phyloP scores from a whole-genome alignment of 352 stramenopile species.

The Phytophthora brassicae region DNA sequence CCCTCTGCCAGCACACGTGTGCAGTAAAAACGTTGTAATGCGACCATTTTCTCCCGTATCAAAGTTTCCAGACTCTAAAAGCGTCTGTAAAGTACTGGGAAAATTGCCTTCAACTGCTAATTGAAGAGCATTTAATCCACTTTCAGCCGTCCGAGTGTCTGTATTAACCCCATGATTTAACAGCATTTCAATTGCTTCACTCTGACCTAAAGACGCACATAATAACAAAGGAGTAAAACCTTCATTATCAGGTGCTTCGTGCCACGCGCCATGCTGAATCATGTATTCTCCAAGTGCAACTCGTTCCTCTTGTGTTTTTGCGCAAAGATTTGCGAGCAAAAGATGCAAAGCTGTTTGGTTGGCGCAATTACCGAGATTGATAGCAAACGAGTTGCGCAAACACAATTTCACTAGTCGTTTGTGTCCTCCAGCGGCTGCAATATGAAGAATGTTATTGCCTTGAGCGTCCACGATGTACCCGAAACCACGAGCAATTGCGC shows the following conservation, averaged over 20 bases:
- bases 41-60: constrained; percentile 36
- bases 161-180: constrained; percentile 67
- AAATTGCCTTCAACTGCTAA: constrained; percentile 70
- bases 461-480: constrained; percentile 56
- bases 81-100: constrained; percentile 38
- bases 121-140: constrained; percentile 50
- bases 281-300: constrained; percentile 72
- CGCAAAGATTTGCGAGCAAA: constrained; percentile 62
- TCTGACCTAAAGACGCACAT: constrained; percentile 57
- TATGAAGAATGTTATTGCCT: constrained; percentile 73
- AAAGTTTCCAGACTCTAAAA: constrained; percentile 59
- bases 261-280: constrained; percentile 86
- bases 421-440: constrained; percentile 60
- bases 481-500: constrained; percentile 49
- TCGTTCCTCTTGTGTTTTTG: constrained; percentile 37
- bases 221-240: constrained; percentile 68
- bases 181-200: constrained; percentile 65
- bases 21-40: constrained; percentile 56
- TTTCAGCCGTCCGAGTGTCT: constrained; percentile 36
- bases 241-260: constrained; percentile 66
- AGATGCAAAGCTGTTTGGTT: constrained; percentile 71
- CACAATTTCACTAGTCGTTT: constrained; percentile 86
- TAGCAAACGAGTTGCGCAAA: constrained; percentile 68
- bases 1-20: constrained; percentile 61
- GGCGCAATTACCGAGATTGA: constrained; percentile 65